These are phyloP conservation scores for Poa pratensis DNA, from an alignment of 176 grass and related monocot species.

Conservation along the genomic window DNA sequence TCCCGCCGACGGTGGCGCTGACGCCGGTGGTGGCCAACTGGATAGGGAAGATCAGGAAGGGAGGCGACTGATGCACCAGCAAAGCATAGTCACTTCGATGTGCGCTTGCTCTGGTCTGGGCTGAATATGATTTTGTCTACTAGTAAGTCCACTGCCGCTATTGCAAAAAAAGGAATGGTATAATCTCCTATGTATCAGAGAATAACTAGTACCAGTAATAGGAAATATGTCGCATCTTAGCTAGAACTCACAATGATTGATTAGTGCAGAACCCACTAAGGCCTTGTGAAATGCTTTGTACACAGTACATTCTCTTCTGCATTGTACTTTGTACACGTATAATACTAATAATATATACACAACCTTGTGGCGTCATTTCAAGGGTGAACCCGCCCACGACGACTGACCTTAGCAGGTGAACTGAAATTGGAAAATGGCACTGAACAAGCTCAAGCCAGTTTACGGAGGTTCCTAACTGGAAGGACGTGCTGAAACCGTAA, in stretches of 20 bases:
- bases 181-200: background rate
- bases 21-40: constrained; percentile 90
- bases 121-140: background rate
- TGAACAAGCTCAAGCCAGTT: background rate
- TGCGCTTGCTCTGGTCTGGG: background rate
- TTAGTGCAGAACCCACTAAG: background rate
- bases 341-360: constrained; percentile 23
- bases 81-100: background rate
- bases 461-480: background rate
- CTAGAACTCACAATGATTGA: background rate
- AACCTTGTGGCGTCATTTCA: background rate
- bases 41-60: constrained; percentile 76
- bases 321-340: constrained; percentile 32
- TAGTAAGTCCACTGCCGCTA: background rate
- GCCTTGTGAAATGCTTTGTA: background rate
- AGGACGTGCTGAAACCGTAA: constrained; percentile 2
- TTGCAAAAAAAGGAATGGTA: constrained; percentile 25
- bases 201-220: background rate
- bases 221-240: background rate
- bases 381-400: constrained; percentile 1
- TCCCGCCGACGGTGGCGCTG: constrained; percentile 91
- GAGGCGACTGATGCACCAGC: constrained; percentile 43
- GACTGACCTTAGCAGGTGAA: background rate
- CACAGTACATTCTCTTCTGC: background rate
- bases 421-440: background rate